Evolutionary conservation across 2,329 filamentous ascomycete genomes (phyloP), one percentile per base, ranked within the genome.

Genomic region (Talaromyces albobiverticillius): DNA sequence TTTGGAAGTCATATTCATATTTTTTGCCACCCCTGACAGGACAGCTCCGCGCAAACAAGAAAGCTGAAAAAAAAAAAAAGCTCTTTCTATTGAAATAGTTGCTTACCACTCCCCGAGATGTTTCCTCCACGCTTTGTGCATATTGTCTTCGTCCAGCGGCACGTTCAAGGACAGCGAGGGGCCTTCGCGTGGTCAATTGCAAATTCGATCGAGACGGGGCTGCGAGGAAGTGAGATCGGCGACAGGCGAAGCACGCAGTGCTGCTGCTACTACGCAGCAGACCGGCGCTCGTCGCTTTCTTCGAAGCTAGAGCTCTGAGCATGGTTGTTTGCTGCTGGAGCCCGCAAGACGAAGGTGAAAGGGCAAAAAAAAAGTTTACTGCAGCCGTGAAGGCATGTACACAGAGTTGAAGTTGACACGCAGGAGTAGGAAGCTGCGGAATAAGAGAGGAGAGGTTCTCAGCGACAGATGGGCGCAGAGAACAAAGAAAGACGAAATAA

Each of bases 51-150:
- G n/a, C n/a, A n/a, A n/a, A n/a, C n/a, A n/a, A n/a, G n/a, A 11
- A 26, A 46, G 20, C 20, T 22, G 47, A 18, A 4, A 36, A n/a
- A 31, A 9, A 16, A 20, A 20, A 23, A 23, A 26, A 6, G 23
- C n/a, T 23, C 34, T 36, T 10, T 26, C 22, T 45, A 26, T 51
- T 36, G 54, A 14, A 38, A 55, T 56, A 49, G 66, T 31, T 56
- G 66, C 81, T 72, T 76, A 84, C 82, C 67, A 86, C 84, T 64
- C 83, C 82, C 69, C 81, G 80, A 67, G 76, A 75, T 50, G 77
- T 80, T 40, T 83, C 81, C 69, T 83, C 80, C 4, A 79, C 79
- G 55, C 82, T 73, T 59, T 80, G 71, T 51, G 83, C 83, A 80
- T 87, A 86, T 57, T 68, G 68, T 61, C 83, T 78, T 61, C 72